Conservation (phyloP, 2,329 filamentous ascomycete species). For the Phyllachora maydis region DNA sequence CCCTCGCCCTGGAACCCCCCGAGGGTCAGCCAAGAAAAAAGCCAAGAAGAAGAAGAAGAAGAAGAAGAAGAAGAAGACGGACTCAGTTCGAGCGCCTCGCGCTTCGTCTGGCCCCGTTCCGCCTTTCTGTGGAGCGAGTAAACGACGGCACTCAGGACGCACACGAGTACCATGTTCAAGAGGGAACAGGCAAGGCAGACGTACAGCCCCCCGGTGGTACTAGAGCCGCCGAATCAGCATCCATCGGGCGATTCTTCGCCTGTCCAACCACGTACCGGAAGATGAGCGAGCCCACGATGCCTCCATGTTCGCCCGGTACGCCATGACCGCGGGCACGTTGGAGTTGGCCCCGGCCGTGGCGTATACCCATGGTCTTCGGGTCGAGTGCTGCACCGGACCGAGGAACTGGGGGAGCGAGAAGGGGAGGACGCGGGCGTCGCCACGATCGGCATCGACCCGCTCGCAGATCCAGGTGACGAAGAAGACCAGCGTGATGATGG, state of each 20-base stretch:
- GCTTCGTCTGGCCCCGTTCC: conserved; percentile 27
- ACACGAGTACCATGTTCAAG: conserved; percentile 23
- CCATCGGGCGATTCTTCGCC: background rate
- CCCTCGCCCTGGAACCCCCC: too few species aligned
- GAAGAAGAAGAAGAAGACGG: too few species aligned
- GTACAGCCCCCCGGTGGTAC: conserved; percentile 28
- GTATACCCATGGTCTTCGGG: conserved; percentile 41
- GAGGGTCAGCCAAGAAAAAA: too few species aligned
- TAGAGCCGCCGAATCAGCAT: conserved; percentile 11
- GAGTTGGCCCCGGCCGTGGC: conserved; percentile 54
- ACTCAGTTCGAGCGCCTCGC: conserved; percentile 29
- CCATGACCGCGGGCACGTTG: conserved; percentile 54
- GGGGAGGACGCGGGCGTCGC: conserved; percentile 30
- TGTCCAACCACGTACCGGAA: conserved; percentile 26
- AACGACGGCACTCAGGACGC: conserved; percentile 6
- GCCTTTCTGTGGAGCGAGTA: conserved; percentile 17
- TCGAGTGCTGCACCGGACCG: conserved; percentile 21
- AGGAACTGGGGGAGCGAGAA: conserved; percentile 28
- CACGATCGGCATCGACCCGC: conserved; percentile 34
- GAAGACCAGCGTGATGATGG: conserved; percentile 52
- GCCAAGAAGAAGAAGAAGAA: too few species aligned
- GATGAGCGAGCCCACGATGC: conserved; percentile 54
- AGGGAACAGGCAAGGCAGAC: conserved; percentile 29
- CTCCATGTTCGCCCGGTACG: conserved; percentile 73
- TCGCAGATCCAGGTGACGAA: conserved; percentile 44